Evolutionary conservation across 441 rosid genomes (phyloP), one percentile per base, ranked within the genome.

Genomic region (Jatropha multifida): DNA sequence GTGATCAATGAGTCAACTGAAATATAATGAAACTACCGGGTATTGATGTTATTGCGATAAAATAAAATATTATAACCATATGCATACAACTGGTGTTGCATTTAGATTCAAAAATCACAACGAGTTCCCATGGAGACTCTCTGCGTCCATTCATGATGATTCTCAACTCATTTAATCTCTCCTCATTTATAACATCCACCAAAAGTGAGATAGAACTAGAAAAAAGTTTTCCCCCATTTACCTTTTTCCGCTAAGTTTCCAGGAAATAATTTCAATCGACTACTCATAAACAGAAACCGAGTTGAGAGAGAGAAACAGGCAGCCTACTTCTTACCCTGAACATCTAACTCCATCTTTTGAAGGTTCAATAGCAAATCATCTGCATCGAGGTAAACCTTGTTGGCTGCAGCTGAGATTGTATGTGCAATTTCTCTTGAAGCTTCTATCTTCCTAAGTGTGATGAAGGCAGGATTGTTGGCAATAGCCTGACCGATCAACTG

Each of bases 401-500:
- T 94, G 49, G 88, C 81, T 0, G 98, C 89, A 79, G 79, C 81
- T 1, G 98, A 77, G n/a, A 94, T 92, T 17, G 95, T 94, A 0
- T 89, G 92, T 0, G 97, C 97, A 63, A 91, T 94, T 79, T 94
- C 97, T 86, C 97, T 91, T 7, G 93, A 86, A 1, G 98, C 98
- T 86, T 94, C 98, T 27, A 94, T 92, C 81, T 83, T 93, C 85
- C 98, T 86, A 71, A 91, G 84, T 0, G 97, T 87, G 82, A 91
- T 92, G 72, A 94, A 94, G 13, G 98, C 97, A 17, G 94, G 94
- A 76, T 94, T 94, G 83, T 86, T 89, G 38, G 98, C 98, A 54
- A 92, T 94, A 41, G 98, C 91, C 70, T 91, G 92, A 77, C 98
- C 98, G 65, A 94, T 94, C 78, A 92, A 86, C 84, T 92, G 91